Conservation (phyloP, 192 early-diverging fungal species). For the Entophlyctis luteolus region DNA sequence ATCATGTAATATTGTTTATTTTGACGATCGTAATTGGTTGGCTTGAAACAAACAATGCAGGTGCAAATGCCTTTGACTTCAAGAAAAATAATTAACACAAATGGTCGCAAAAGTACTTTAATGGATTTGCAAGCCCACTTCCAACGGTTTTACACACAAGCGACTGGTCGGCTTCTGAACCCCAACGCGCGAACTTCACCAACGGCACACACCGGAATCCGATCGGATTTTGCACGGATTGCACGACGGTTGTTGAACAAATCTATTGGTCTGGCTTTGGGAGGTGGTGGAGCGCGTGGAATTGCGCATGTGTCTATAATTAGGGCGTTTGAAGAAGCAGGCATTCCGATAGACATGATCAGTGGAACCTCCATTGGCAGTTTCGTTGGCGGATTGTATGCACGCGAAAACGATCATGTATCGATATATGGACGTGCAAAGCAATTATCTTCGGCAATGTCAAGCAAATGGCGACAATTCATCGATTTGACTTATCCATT, state of each 20-base stretch:
- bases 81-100: slow-evolving; percentile 24
- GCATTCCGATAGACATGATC: slow-evolving; percentile 95
- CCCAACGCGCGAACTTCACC: slow-evolving; percentile 12
- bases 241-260: slow-evolving; percentile 88
- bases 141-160: slow-evolving; percentile 28
- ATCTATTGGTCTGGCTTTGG: slow-evolving; percentile 88
- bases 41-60: slow-evolving; percentile 9
- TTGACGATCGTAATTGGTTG: background rate
- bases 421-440: slow-evolving; percentile 81
- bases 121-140: slow-evolving; percentile 41
- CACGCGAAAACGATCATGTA: slow-evolving; percentile 81
- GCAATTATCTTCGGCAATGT: slow-evolving; percentile 74
- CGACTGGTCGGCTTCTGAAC: slow-evolving; percentile 8
- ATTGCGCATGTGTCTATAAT: slow-evolving; percentile 90
- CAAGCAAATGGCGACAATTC: slow-evolving; percentile 80
- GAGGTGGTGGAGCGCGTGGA: slow-evolving; percentile 95
- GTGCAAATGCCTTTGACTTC: slow-evolving; percentile 45
- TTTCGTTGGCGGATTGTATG: slow-evolving; percentile 93
- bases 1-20: slow-evolving; percentile 79
- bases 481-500: slow-evolving; percentile 94
- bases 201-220: slow-evolving; percentile 37
- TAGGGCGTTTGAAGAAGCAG: slow-evolving; percentile 91
- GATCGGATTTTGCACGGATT: slow-evolving; percentile 70
- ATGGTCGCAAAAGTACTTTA: slow-evolving; percentile 33
- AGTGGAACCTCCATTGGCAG: slow-evolving; percentile 97